These are phyloP conservation scores for Leptomonas pyrrhocoris DNA, from an alignment of 208 protist species.

Conservation along the genomic window DNA sequence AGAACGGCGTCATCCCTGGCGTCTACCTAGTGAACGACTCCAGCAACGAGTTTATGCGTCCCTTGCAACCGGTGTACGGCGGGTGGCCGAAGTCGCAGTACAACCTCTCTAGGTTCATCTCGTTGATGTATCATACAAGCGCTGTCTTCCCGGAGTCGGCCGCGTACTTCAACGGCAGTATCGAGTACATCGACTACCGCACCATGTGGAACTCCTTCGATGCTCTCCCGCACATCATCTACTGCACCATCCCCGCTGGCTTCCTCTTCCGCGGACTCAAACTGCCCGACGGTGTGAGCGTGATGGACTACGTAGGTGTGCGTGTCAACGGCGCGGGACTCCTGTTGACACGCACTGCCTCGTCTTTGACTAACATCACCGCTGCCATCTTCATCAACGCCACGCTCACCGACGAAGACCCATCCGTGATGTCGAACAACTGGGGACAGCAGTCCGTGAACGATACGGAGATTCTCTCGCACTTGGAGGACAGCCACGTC, in stretches of 20 bases:
- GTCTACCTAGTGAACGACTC: conserved; percentile 15
- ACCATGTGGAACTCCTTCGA: background rate
- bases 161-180: background rate
- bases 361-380: background rate
- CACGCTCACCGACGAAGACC: conserved; percentile 10
- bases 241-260: background rate
- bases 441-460: conserved; percentile 17
- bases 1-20: conserved; percentile 17
- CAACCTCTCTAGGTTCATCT: background rate
- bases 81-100: background rate
- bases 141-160: background rate
- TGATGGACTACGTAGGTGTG: conserved; percentile 10
- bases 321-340: conserved; percentile 7
- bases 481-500: background rate
- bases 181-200: conserved; percentile 7
- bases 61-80: conserved; percentile 10
- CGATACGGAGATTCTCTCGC: background rate
- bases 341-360: background rate
- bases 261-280: conserved; percentile 2
- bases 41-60: conserved; percentile 1
- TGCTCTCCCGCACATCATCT: conserved; percentile 10
- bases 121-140: too few relatives aligned
- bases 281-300: background rate
- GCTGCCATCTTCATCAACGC: conserved; percentile 9
- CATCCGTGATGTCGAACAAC: conserved; percentile 33